Evolutionary conservation across 2,329 filamentous ascomycete genomes (phyloP).

Genomic region (Helicocarpus griseus): DNA sequence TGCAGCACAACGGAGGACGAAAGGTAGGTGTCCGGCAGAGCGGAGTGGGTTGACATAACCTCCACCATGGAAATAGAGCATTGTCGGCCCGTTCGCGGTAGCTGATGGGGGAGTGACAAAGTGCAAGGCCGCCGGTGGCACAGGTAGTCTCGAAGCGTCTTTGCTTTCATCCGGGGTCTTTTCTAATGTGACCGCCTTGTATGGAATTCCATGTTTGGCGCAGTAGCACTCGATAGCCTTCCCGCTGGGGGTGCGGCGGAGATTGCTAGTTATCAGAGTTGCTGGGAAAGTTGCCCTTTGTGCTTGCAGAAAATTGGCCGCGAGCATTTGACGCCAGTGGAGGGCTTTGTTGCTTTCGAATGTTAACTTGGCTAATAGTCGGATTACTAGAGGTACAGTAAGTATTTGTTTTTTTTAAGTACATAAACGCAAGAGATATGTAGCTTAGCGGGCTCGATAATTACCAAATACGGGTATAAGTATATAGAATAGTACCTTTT

Average conservation of each 20-base stretch:
- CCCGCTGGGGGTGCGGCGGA: background rate
- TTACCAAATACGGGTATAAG: background rate
- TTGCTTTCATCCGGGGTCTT: background rate
- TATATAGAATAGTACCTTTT: background rate
- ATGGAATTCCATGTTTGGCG: background rate
- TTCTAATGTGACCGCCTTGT: background rate
- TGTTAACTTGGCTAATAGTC: background rate
- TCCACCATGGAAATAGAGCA: constrained; percentile 1
- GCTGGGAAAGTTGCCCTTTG: background rate
- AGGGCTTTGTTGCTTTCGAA: background rate
- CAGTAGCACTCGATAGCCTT: background rate
- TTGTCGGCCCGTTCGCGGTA: background rate
- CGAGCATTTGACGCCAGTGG: background rate
- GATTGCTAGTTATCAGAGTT: background rate
- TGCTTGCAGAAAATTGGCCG: background rate
- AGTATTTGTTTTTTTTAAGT: background rate
- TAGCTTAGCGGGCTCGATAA: background rate
- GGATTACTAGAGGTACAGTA: background rate
- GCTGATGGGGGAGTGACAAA: background rate
- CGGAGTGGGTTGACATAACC: background rate
- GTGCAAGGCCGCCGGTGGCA: background rate
- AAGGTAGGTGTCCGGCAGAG: background rate
- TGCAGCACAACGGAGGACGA: background rate
- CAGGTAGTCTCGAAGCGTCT: background rate
- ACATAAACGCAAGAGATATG: background rate